These are phyloP conservation scores for Scleroderma citrinum DNA, from an alignment of 768 basidiomycete genomes.

Conservation along the genomic window DNA sequence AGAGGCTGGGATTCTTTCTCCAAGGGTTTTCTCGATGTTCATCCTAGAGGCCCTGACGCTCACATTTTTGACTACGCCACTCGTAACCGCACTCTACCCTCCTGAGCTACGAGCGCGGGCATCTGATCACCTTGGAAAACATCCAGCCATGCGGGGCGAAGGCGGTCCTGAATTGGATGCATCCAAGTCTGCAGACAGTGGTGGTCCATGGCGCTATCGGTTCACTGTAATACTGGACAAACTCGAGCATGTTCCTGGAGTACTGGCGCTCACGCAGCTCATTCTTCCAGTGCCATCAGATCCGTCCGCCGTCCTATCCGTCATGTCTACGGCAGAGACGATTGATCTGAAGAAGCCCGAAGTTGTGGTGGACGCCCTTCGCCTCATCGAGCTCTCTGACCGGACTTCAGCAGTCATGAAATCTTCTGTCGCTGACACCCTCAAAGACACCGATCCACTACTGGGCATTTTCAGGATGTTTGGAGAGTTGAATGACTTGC, in stretches of 20 bases:
- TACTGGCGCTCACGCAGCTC: constrained; percentile 87
- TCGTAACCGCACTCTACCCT: constrained; percentile 63
- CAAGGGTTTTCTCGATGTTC: constrained; percentile 89
- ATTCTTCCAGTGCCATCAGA: constrained; percentile 40
- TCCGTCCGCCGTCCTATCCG: constrained; percentile 6
- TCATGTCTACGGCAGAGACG: constrained; percentile 3
- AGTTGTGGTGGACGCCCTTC: constrained; percentile 67
- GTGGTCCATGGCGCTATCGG: constrained; percentile 41
- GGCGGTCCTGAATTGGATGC: constrained; percentile 21
- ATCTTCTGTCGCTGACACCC: constrained; percentile 56
- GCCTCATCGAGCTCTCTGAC: constrained; percentile 78
- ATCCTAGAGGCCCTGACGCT: constrained; percentile 78
- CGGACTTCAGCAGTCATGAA: constrained; percentile 62
- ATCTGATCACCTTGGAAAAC: constrained; percentile 30
- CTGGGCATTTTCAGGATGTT: constrained; percentile 74
- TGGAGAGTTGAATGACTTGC: constrained; percentile 62
- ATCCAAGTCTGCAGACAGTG: constrained; percentile 8
- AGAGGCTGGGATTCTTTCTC: constrained; percentile 68
- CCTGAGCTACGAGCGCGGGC: constrained; percentile 50
- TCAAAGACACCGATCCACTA: constrained; percentile 68
- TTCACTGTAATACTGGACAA: constrained; percentile 88
- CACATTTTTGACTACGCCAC: constrained; percentile 83
- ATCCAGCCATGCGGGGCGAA: constrained; percentile 21
- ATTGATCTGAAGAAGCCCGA: constrained; percentile 13
- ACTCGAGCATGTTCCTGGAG: constrained; percentile 80